Percentiles rank a stretch among this genome's conserved stretches.
phyloP scores from a whole-genome alignment of 331 rosid species.

The Stylosanthes scabra region DNA sequence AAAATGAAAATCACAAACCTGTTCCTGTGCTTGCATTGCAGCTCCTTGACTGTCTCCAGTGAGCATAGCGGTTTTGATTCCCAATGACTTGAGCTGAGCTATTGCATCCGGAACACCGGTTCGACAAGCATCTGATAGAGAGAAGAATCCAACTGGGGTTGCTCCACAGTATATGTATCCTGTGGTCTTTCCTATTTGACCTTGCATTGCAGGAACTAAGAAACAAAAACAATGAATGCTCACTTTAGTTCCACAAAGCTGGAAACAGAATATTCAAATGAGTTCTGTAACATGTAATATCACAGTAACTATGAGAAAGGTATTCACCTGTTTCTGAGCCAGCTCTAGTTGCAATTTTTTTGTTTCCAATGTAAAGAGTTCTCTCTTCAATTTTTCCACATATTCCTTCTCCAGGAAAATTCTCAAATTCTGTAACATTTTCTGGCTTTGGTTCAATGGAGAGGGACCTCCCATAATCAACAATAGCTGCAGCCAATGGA shows the following conservation, averaged over 20 bases:
- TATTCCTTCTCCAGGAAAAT: constrained; percentile 93
- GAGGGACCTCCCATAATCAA: constrained; percentile 70
- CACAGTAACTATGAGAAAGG: background rate
- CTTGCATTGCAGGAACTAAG: constrained; percentile 58
- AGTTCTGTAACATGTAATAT: background rate
- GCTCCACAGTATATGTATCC: constrained; percentile 74
- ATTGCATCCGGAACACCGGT: constrained; percentile 79
- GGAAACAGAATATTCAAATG: constrained; percentile 7
- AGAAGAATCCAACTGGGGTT: constrained; percentile 60
- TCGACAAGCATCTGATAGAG: constrained; percentile 79
- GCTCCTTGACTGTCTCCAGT: constrained; percentile 85
- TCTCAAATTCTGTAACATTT: constrained; percentile 69
- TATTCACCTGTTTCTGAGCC: constrained; percentile 64
- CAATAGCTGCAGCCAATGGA: constrained; percentile 87
- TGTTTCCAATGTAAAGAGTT: constrained; percentile 76
- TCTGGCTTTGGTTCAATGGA: constrained; percentile 73
- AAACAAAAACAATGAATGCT: constrained; percentile 25
- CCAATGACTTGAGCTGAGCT: constrained; percentile 63
- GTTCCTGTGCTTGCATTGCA: constrained; percentile 76
- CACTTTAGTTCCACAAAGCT: constrained; percentile 7
- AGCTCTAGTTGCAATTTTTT: constrained; percentile 71
- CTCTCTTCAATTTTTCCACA: constrained; percentile 71
- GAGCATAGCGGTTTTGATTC: constrained; percentile 88
- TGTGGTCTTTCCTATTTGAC: constrained; percentile 66
- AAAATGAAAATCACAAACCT: constrained; percentile 52